Evolutionary conservation across 2,329 filamentous ascomycete species (phyloP).

Genomic region (Cylindrodendrum hubeiense): DNA sequence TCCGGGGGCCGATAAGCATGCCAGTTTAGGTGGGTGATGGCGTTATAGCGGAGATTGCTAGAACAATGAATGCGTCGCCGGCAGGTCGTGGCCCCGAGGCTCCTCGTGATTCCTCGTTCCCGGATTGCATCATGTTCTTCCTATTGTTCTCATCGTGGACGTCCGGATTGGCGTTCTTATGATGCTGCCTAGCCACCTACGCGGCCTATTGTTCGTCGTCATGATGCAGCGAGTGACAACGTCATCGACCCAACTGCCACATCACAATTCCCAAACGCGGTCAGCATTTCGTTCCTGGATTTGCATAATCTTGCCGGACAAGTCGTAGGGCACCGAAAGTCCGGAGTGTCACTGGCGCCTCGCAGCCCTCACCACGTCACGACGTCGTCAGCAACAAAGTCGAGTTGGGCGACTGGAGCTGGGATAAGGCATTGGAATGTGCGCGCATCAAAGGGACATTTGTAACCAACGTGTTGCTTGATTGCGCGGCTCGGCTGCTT

Average conservation of each 20-base stretch:
- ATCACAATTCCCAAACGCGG: neutral
- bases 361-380: slow-evolving; percentile 4
- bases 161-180: neutral
- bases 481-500: slow-evolving; percentile 10
- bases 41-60: neutral
- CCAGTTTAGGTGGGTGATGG: neutral
- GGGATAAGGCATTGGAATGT: neutral
- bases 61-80: neutral
- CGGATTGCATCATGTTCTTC: neutral
- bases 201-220: neutral
- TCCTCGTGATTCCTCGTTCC: neutral
- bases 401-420: neutral
- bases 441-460: neutral
- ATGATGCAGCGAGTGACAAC: neutral
- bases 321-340: neutral
- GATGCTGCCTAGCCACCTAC: neutral
- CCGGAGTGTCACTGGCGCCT: neutral
- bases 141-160: neutral
- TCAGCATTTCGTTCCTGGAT: neutral
- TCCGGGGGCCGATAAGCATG: neutral
- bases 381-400: slow-evolving; percentile 9
- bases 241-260: neutral
- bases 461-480: neutral
- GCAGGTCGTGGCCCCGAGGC: neutral
- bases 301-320: neutral